Conservation (phyloP, 495 filamentous ascomycete species). For the Trichocladium uniseriatum region DNA sequence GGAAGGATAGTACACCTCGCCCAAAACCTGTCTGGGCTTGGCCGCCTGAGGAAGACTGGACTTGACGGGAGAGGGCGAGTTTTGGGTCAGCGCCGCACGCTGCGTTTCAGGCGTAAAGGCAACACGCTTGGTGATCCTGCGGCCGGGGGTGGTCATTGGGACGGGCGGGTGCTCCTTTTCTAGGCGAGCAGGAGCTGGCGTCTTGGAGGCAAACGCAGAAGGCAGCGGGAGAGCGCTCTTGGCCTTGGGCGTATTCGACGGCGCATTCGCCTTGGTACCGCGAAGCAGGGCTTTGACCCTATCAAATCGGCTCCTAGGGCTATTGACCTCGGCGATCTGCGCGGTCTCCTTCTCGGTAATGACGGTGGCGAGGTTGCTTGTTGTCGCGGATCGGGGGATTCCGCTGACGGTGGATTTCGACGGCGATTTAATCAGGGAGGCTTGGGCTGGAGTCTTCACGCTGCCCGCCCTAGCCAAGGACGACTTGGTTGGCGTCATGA, state of each 20-base stretch:
- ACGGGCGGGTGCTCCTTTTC: constrained; percentile 37
- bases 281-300: constrained; percentile 43
- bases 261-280: constrained; percentile 29
- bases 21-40: constrained; percentile 25
- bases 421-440: constrained; percentile 27
- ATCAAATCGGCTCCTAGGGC: constrained; percentile 35
- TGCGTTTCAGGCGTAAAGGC: constrained; percentile 42
- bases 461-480: constrained; percentile 57
- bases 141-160: constrained; percentile 41
- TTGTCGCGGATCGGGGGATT: constrained; percentile 31
- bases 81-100: constrained; percentile 25
- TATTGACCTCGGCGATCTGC: constrained; percentile 23
- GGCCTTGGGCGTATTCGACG: constrained; percentile 25
- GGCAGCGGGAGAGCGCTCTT: constrained; percentile 34
- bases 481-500: constrained; percentile 75
- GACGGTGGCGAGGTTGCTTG: constrained; percentile 21
- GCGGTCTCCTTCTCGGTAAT: constrained; percentile 15
- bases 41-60: constrained; percentile 32
- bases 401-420: constrained; percentile 28
- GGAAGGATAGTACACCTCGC: constrained; percentile 28
- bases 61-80: constrained; percentile 44
- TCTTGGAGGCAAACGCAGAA: constrained; percentile 28
- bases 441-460: constrained; percentile 39
- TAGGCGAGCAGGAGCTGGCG: constrained; percentile 31
- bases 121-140: constrained; percentile 35